Evolutionary conservation across 2,329 filamentous ascomycete genomes (phyloP), one percentile per base, ranked within the genome.

Genomic region (Coniochaeta pulveracea): DNA sequence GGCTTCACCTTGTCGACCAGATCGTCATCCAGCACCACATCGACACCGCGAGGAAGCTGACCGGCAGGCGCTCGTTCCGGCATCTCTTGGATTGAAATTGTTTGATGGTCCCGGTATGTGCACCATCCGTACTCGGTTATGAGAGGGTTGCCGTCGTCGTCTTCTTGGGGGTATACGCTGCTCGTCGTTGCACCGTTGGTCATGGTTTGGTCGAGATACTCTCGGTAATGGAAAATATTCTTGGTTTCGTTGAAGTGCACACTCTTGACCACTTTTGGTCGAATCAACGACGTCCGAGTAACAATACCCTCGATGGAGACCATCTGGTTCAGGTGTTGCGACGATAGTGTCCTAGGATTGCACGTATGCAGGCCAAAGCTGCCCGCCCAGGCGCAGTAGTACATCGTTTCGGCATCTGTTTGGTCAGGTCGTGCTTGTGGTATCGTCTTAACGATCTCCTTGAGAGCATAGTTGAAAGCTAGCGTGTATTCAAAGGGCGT

Each of bases 41-140:
- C 91, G 12, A 98, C 91, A 36, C 89, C 86, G 34, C 91, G 80
- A 38, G 91, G 91, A 42, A 98, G 71, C 64, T 96, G 91, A 34
- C 91, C 91, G 38, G 91, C 89, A 34, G 91, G 91, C 3, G 91
- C 91, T 46, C 89, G 72, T 58, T 98, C 91, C 1, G 91, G 91
- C 91, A 98, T 98, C 63, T 98, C 91, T 60, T 98, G 91, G 44
- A 98, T 95, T 0, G 89, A 95, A 39, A 98, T 85, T 11, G 85
- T 94, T 57, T 98, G 91, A 53, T 98, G 91, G 54, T 98, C 91
- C 50, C 89, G 74, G 60, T 95, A 98, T 33, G 82, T 91, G 55
- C 81, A 93, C 61, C 93, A 89, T 16, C 91, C 91, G 54, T 96
- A 98, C 53, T 98, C 91, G 4, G 91, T 98, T 37, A 85, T 74